Percentiles rank a stretch among this genome's conserved stretches.
These are phyloP conservation scores for Barnettozyma siamensis DNA, from an alignment of 805 yeast species.

Conservation along the genomic window DNA sequence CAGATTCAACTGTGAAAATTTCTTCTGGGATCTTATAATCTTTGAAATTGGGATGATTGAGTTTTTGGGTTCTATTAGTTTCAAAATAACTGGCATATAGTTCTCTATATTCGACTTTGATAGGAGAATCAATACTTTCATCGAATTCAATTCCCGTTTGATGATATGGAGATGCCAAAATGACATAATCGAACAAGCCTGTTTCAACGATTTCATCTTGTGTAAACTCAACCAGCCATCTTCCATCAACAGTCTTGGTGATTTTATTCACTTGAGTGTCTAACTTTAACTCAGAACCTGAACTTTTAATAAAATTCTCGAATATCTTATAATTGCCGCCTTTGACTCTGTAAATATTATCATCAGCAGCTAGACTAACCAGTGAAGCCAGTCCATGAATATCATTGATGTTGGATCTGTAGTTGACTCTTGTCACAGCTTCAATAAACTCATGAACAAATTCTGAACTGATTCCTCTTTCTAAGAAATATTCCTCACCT, in stretches of 20 bases:
- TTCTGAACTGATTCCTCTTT: constrained; percentile 20
- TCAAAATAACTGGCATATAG: constrained; percentile 35
- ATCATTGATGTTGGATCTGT: constrained; percentile 34
- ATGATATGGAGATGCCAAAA: constrained; percentile 38
- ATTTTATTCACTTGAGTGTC: constrained; percentile 27
- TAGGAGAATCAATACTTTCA: constrained; percentile 3
- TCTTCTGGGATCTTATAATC: constrained; percentile 1
- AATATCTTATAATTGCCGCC: constrained; percentile 45
- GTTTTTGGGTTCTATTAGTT: constrained; percentile 18
- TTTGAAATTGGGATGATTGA: constrained; percentile 17
- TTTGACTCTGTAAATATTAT: constrained; percentile 26
- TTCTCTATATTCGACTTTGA: constrained; percentile 32
- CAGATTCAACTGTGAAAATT: constrained; percentile 14
- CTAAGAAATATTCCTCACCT: constrained; percentile 24
- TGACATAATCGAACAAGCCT: constrained; percentile 35
- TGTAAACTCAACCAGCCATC: constrained; percentile 12
- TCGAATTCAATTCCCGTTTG: constrained; percentile 25
- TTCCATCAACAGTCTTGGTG: constrained; percentile 2
- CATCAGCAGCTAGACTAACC: constrained; percentile 35
- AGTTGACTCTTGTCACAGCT: constrained; percentile 39
- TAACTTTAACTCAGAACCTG: constrained; percentile 29
- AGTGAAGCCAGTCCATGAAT: constrained; percentile 39
- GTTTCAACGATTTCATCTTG: constrained; percentile 1
- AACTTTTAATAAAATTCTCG: constrained; percentile 30
- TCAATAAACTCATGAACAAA: constrained; percentile 31